Conservation (phyloP, 2,329 filamentous ascomycete genomes). For the Lachnellula hyalina region DNA sequence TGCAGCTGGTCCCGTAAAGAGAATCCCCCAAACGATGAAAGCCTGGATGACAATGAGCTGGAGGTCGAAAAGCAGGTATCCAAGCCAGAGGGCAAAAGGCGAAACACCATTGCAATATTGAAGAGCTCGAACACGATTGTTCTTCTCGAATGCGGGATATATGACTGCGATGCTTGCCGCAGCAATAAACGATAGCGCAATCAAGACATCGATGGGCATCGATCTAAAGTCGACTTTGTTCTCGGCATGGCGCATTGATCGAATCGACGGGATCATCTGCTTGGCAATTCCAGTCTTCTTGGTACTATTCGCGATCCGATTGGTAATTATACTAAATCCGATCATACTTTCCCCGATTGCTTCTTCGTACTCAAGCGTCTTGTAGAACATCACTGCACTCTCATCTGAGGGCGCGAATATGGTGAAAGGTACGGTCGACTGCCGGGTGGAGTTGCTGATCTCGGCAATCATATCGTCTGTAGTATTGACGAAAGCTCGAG, state of each 20-base stretch:
- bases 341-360: constrained; percentile 1
- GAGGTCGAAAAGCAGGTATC: constrained; percentile 25
- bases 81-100: constrained; percentile 24
- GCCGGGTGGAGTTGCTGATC: constrained; percentile 10
- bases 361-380: not conserved
- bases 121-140: constrained; percentile 23
- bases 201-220: constrained; percentile 18
- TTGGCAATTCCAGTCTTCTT: constrained; percentile 11
- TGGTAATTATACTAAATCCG: constrained; percentile 20
- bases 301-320: constrained; percentile 22
- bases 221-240: constrained; percentile 10
- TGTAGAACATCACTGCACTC: constrained; percentile 16
- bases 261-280: constrained; percentile 7
- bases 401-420: constrained; percentile 19
- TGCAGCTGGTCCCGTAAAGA: constrained; percentile 15
- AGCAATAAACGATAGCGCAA: constrained; percentile 22
- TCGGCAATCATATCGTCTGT: constrained; percentile 13
- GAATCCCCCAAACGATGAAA: constrained; percentile 20
- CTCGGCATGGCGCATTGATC: constrained; percentile 9
- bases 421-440: constrained; percentile 13
- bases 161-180: constrained; percentile 22
- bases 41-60: constrained; percentile 24
- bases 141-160: constrained; percentile 24
- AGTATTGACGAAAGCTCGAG: constrained; percentile 13
- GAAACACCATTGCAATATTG: constrained; percentile 28